These are phyloP conservation scores for Neocallimastix lanati DNA, from an alignment of 192 early-diverging fungal genomes.

Conservation along the genomic window DNA sequence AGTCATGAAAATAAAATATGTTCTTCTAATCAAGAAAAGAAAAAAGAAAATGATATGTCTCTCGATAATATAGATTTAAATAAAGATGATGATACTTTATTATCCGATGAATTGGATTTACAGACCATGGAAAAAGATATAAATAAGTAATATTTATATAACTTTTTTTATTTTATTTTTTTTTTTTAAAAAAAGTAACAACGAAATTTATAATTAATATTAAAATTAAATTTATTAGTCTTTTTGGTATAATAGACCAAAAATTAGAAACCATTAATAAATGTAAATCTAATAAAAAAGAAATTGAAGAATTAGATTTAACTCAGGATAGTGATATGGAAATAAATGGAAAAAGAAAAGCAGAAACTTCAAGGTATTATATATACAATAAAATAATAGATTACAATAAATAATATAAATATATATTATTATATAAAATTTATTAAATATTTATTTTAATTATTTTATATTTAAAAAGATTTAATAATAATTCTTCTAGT, in stretches of 20 bases:
- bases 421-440: too few species aligned
- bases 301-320: neutral
- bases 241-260: too few species aligned
- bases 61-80: neutral
- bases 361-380: neutral
- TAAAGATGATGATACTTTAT: neutral
- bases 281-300: too few species aligned
- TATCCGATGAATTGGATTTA: neutral
- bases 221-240: too few species aligned
- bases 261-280: too few species aligned
- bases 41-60: neutral
- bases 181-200: neutral
- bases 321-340: neutral
- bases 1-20: too few species aligned
- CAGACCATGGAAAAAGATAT: neutral
- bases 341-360: neutral
- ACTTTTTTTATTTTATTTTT: neutral
- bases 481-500: neutral
- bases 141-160: neutral
- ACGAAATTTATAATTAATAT: too few species aligned
- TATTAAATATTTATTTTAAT: too few species aligned
- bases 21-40: too few species aligned
- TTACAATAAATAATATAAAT: too few species aligned
- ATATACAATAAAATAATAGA: too few species aligned
- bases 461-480: neutral